Evolutionary conservation across 2,329 filamentous ascomycete species (phyloP), one percentile per base, ranked within the genome.

Genomic region (Epichloe brachyelytri): DNA sequence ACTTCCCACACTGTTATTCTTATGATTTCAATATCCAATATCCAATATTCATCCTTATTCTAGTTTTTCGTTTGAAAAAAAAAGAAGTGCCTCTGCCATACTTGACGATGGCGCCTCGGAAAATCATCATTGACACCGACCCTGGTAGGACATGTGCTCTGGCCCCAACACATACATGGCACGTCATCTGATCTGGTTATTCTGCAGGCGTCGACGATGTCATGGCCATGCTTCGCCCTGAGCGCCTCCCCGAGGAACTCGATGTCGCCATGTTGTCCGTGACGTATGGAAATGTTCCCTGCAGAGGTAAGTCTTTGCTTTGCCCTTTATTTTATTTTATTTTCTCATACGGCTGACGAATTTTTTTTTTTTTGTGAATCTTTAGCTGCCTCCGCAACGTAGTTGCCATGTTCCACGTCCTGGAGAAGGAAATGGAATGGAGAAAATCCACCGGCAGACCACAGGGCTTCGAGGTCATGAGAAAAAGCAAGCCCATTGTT

Each of bases 111-210:
- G 74, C 79, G 51, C 77, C 82, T 59, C 81, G 79, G 60, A 82
- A 85, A 61, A 83, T 98, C 59, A 96, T 98, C 61, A 93, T 98
- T 61, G 93, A 98, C 64, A 97, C 91, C 2, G 93, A 97, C 65
- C 91, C 91, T 58, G 71, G 90, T 87, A 74, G 19, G 47, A 49
- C 8, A n/a, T 5, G 12, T 43, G 26, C 36, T 37, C 30, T 38
- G 14, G 17, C 15, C 4, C 22, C 58, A 65, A 57, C 3, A 36
- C 30, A 2, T n/a, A 14, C 36, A 11, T 30, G 4, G 11, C 7
- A 3, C 6, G 43, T 41, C 17, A 49, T 39, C n/a, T n/a, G 12
- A 2, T 19, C 5, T 34, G 4, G n/a, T 14, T 38, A 20, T 33
- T 11, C 12, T 17, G 8, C 30, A 67, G 89, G 91, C 56, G 85